Evolutionary conservation across 2,329 filamentous ascomycete genomes (phyloP), one percentile per base, ranked within the genome.

Genomic region (Decorospora gaudefroyi): DNA sequence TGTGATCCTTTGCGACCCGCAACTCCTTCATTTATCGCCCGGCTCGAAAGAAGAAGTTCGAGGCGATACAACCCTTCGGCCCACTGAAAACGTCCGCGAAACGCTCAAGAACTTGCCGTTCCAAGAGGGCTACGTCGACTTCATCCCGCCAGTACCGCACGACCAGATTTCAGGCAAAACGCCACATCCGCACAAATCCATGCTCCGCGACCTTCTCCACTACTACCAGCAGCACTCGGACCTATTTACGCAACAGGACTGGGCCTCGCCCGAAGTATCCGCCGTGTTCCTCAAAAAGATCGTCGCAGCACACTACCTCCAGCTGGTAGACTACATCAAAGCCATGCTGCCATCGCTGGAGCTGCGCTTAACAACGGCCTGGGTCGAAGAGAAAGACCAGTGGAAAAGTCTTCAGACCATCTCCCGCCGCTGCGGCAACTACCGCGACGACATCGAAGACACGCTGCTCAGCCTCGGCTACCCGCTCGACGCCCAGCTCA

Each of bases 301-400:
- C 8, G 61, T 69, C 4, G 64, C 64, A 11, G 64, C 64, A 6
- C 61, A 68, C 32, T 62, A 62, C 19, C 50, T 68, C 1, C 65
- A 69, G 35, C 46, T 69, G 2, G 55, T 65, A 7, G 64, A 67
- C 41, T 68, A 68, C 36, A 68, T 68, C 46, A 68, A 68, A 46
- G 59, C 49, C 9, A 65, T 68, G 62, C 51, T 69, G 1, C 65
- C 65, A 0, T 67, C 64, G 0, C 51, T 69, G 13, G 65, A 69
- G 41, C 57, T 68, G 2, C 59, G 55, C 2, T 43, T 69, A 2
- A 61, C 61, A 3, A 66, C 63, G 0, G 63, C 58, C 1, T 68
- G 65, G 64, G 55, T 62, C 0, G 57, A 67, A 19, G 65, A 69
- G 16, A 57, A 67, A 42, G 64, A 66, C 17, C 66, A 69, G 44